phyloP scores from a whole-genome alignment of 352 stramenopile genomes.

The Globisporangium cylindrosporum region DNA sequence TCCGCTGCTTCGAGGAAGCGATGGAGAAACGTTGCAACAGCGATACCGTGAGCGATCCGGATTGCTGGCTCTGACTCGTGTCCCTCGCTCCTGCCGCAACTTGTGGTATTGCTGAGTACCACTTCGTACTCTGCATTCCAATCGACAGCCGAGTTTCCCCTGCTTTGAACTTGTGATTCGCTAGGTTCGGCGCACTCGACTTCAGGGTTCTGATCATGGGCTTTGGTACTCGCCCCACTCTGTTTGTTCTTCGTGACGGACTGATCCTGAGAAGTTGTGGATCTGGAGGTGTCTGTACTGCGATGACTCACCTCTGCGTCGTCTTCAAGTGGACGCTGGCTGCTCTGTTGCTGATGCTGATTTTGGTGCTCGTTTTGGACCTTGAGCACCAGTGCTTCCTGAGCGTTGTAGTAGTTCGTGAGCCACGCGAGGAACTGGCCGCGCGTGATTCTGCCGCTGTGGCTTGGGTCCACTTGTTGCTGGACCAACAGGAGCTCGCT shows the following conservation, averaged over 20 bases:
- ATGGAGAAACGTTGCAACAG: conserved; percentile 28
- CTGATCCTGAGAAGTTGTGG: neutral
- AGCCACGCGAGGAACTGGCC: conserved; percentile 41
- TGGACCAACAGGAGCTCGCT: conserved; percentile 43
- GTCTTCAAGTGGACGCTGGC: neutral
- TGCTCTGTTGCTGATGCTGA: neutral
- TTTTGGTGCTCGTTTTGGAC: neutral
- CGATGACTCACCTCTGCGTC: neutral
- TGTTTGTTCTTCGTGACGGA: neutral
- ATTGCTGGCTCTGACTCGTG: neutral
- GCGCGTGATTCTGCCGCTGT: conserved; percentile 36
- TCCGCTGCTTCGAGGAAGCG: conserved; percentile 44
- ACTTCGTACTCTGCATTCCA: conserved; percentile 11
- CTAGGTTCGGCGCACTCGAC: neutral
- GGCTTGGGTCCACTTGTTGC: conserved; percentile 48
- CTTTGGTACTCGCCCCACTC: too few species aligned
- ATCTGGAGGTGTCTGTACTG: neutral
- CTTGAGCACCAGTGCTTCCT: conserved; percentile 24
- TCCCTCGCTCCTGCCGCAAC: neutral
- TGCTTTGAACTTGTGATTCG: neutral
- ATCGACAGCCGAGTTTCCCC: neutral
- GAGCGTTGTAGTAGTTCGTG: conserved; percentile 32
- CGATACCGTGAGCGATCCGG: conserved; percentile 18
- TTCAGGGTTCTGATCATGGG: neutral
- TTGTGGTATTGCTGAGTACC: neutral